A percentile compares a stretch with the other conserved stretches of the same genome.
Conservation (phyloP, 306 rosid genomes). For the Fagus crenata region DNA sequence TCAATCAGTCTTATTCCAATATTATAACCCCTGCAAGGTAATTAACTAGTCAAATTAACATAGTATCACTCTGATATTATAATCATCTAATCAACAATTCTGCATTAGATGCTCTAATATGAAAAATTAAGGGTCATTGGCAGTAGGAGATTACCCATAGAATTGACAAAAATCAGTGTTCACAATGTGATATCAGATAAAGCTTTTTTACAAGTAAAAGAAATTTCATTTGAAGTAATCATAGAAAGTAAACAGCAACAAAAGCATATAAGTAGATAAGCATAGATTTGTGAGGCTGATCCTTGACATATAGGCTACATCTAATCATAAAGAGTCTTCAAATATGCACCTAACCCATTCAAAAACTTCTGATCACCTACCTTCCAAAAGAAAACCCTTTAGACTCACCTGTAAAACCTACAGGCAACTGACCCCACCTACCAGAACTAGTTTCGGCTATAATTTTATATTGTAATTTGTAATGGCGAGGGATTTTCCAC, state of each 20-base stretch:
- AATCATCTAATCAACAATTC: not conserved
- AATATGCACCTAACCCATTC: not conserved
- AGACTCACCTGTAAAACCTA: too few species aligned
- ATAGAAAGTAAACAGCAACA: not conserved
- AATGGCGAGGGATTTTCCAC: not conserved
- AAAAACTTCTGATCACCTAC: not conserved
- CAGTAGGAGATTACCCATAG: not conserved
- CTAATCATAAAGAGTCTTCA: not conserved
- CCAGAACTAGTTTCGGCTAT: not conserved
- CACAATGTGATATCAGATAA: not conserved
- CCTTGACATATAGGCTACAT: not conserved
- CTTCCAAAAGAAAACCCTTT: too few species aligned
- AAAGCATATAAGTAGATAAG: not conserved
- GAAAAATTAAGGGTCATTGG: not conserved
- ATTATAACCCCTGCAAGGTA: slow-evolving; percentile 80
- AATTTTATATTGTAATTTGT: not conserved
- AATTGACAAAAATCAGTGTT: not conserved
- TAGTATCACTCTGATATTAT: not conserved
- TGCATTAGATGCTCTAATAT: not conserved
- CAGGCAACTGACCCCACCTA: too few species aligned
- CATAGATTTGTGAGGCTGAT: not conserved
- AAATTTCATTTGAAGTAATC: too few species aligned
- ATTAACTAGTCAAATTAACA: slow-evolving; percentile 3
- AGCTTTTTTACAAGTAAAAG: too few species aligned
- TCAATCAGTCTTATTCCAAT: slow-evolving; percentile 91